Percentiles rank a stretch among this genome's conserved stretches.
These are phyloP conservation scores for Hypoxylon sp. DNA, from an alignment of 2,329 filamentous ascomycete species.

Conservation along the genomic window DNA sequence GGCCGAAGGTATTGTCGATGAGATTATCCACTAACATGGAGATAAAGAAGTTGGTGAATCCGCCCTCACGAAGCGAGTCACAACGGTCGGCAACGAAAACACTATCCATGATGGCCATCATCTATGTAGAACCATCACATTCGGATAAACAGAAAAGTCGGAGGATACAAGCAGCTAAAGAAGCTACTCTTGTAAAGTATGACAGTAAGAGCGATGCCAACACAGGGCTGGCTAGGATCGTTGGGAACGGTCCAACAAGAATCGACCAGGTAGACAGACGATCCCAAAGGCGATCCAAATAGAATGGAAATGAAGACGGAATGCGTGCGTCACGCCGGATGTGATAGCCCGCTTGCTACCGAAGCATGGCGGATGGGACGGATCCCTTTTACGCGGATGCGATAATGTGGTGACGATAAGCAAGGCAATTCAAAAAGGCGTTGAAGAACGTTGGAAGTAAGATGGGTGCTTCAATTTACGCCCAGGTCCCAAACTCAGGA, in stretches of 20 bases:
- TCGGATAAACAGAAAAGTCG: neutral
- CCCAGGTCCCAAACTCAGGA: slow-evolving; percentile 25
- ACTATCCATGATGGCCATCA: slow-evolving; percentile 52
- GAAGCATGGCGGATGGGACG: slow-evolving; percentile 41
- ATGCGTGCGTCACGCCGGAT: slow-evolving; percentile 32
- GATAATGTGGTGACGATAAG: slow-evolving; percentile 29
- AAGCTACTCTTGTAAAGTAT: slow-evolving; percentile 19
- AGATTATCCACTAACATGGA: slow-evolving; percentile 63
- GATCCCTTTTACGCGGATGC: slow-evolving; percentile 21
- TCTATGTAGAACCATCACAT: slow-evolving; percentile 15
- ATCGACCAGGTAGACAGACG: slow-evolving; percentile 21
- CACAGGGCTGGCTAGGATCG: slow-evolving; percentile 8
- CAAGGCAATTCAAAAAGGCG: neutral
- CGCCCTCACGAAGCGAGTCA: slow-evolving; percentile 67
- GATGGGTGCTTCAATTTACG: slow-evolving; percentile 20
- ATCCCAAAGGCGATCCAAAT: slow-evolving; percentile 36
- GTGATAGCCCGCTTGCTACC: slow-evolving; percentile 36
- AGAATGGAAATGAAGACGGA: slow-evolving; percentile 32
- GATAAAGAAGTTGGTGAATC: slow-evolving; percentile 68
- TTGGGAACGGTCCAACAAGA: slow-evolving; percentile 22
- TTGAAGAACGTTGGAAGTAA: slow-evolving; percentile 9
- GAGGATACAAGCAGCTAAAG: slow-evolving; percentile 6
- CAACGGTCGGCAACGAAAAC: slow-evolving; percentile 59
- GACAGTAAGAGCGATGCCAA: slow-evolving; percentile 10
- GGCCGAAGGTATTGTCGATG: neutral